Evolutionary conservation across 148 eudicot genomes (phyloP).

Genomic region (Salicornia ramosissima): DNA sequence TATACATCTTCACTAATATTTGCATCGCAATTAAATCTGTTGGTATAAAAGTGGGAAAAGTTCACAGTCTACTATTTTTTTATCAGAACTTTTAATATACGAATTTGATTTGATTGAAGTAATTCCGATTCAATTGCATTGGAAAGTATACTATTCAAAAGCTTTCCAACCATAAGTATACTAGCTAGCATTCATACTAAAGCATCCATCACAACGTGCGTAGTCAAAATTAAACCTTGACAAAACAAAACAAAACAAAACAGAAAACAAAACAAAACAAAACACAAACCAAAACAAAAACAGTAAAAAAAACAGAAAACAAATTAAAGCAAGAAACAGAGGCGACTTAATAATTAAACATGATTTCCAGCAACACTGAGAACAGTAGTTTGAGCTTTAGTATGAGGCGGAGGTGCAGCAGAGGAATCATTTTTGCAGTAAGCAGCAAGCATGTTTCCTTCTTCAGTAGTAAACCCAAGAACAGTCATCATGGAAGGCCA

Average conservation of each 20-base stretch:
- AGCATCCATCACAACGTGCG: no score
- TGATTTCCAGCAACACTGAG: not conserved
- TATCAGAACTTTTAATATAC: no score
- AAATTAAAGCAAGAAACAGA: not conserved
- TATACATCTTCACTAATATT: no score
- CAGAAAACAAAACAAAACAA: not conserved
- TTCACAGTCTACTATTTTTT: no score
- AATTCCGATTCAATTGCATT: no score
- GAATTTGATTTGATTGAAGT: no score
- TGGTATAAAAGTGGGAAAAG: no score
- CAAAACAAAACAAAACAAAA: not conserved
- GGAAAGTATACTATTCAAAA: no score
- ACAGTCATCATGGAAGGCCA: conserved; percentile 49
- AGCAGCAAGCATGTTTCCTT: conserved; percentile 42
- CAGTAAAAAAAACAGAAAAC: not conserved
- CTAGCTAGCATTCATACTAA: no score
- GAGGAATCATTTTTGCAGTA: conserved; percentile 38
- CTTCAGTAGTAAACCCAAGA: conserved; percentile 43
- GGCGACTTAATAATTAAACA: not conserved
- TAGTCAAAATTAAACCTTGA: no score
- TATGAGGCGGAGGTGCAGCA: conserved; percentile 9
- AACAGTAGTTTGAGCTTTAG: conserved; percentile 1
- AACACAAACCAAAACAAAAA: not conserved
- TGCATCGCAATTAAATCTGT: no score
- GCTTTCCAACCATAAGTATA: no score